Evolutionary conservation across 2,329 filamentous ascomycete species (phyloP).

Genomic region (Microdochium nivale): DNA sequence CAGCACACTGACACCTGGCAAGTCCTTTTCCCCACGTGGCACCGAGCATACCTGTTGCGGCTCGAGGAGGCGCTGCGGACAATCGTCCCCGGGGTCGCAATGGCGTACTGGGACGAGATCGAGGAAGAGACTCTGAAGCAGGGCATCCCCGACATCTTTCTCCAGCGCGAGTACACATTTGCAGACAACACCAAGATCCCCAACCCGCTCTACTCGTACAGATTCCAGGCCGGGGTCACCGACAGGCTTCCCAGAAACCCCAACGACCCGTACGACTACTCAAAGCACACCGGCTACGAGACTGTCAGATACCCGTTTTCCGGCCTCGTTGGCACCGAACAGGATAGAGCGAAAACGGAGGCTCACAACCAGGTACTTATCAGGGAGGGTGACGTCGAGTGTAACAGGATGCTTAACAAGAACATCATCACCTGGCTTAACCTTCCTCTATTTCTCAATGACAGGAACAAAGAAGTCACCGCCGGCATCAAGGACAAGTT

Average conservation of each 20-base stretch:
- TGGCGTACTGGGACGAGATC: constrained; percentile 15
- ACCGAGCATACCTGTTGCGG: constrained; percentile 16
- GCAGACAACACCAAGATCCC: neutral
- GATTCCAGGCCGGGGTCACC: constrained; percentile 8
- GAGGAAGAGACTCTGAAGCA: neutral
- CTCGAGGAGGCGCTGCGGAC: constrained; percentile 9
- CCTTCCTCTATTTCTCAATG: neutral
- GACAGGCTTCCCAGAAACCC: constrained; percentile 2
- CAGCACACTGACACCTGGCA: no score
- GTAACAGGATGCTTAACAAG: neutral
- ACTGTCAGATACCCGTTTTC: constrained; percentile 9
- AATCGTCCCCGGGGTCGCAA: constrained; percentile 5
- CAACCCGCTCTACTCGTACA: constrained; percentile 16
- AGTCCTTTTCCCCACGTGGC: constrained; percentile 19
- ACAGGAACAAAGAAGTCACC: neutral
- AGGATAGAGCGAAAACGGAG: neutral
- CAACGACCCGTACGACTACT: constrained; percentile 2
- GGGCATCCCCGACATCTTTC: constrained; percentile 5
- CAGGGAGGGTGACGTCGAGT: neutral
- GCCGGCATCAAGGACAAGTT: constrained; percentile 3
- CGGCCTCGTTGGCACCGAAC: constrained; percentile 4
- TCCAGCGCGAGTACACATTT: constrained; percentile 1
- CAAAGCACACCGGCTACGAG: constrained; percentile 3
- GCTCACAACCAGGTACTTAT: neutral
- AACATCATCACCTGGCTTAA: neutral